Evolutionary conservation across 345 rosid species (phyloP), one percentile per base, ranked within the genome.

Genomic region (Hibiscus trionum): DNA sequence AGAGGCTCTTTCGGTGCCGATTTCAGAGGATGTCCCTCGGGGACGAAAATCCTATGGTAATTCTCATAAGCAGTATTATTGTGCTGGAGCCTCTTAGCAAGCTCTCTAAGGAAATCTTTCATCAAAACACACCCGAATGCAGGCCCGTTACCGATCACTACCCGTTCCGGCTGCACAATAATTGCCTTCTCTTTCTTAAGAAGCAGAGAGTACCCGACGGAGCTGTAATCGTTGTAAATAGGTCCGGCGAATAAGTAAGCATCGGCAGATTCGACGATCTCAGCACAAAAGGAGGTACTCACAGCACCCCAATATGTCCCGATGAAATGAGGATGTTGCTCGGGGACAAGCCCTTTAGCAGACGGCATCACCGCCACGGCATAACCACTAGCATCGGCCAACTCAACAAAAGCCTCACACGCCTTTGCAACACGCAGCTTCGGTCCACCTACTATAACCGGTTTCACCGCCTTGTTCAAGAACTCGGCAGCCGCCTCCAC

Each of bases 281-380:
- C 93, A 24, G 91, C 84, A 66, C 96, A 90, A 73, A 90, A 90
- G 0, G 91, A 79, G 15, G 93, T 84, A 80, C 93, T 90, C 70
- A 90, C 88, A 3, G 91, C 93, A 44, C 96, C 96, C 93, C 93
- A 90, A 31, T 86, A 90, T 5, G 96, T 90, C 47, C 96, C 96
- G n/a, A 88, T 77, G 81, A 88, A 90, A 80, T 76, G 93, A 7
- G 91, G 84, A 60, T 90, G 93, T 70, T 83, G 80, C 82, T 90
- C 96, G 0, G 96, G 90, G 16, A 90, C 81, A 3, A 84, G 79
- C 37, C 96, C 96, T 64, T 90, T 90, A 3, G 84, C 91, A 0
- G 96, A 85, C 17, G 96, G 96, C 96, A 90, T 85, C 69, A 85
- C 87, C 0, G 96, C 82, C 14, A 87, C 42, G 0, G 96, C 82